Base-by-base conservation (phyloP, 192 early-diverging fungal genomes). In the Phlyctochytrium arcticum region DNA sequence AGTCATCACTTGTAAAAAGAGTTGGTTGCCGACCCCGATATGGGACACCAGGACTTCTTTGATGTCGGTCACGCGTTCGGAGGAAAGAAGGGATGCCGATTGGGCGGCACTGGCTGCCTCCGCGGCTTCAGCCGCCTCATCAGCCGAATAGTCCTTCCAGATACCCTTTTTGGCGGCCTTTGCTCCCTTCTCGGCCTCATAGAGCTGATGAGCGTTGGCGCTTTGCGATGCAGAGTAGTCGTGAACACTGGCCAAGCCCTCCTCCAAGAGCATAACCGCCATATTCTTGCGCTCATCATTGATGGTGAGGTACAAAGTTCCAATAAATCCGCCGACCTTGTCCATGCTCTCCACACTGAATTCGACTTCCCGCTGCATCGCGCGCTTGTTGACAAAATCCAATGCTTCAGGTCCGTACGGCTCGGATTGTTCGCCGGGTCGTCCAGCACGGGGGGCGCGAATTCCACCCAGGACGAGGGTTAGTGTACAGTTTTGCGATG, bases 291-390 rank as follows among this genome's bases (percentile, higher is more conserved):
- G 69, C 30, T 85, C 74, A 33, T 64, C 75, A 35, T 84, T 81
- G 26, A 48, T 33, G 3, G 69, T 66, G 32, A 80, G 47, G 21
- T 87, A 93, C 65, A 99, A 66, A n/a, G 86, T 75, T 12, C 95
- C 95, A 60, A 97, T 90, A 57, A 97, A 99, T 2, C 87, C 89
- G 32, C 96, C 95, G 33, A 85, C 85, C 78, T 95, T 94, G 71
- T 99, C 96, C 17, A 88, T 71, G 12, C 83, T 81, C 66, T 97
- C 96, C 30, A 97, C 76, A 54, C 89, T 87, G 44, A 95, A 78
- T 65, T 99, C 92, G 8, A 93, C 91, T 69, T 99, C 93, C 54
- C 93, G 90, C 78, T 99, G 96, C 62, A 96, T 81, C 62, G 76
- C 75, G 32, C 71, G 69, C 34, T 77, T 77, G 35, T 70, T 76